Base-by-base conservation (phyloP, 2,329 filamentous ascomycete genomes). In the Talaromyces rugulosus region DNA sequence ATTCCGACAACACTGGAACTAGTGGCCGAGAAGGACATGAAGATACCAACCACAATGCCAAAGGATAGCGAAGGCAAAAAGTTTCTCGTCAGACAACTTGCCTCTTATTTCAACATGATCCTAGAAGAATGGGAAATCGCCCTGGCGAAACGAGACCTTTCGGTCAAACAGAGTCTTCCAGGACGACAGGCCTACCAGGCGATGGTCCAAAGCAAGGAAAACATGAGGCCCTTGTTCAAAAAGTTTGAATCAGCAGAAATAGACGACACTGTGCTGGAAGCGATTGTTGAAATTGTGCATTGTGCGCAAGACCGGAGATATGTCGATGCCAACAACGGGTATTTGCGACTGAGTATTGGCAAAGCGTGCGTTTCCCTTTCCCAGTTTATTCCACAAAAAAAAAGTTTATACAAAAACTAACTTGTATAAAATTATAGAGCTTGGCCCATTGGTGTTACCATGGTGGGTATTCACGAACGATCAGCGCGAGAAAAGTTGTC, bases 401-500 rank as follows among this genome's bases (percentile, higher is more conserved):
- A n/a, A 30, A 47, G 33, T 34, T n/a, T n/a, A 40, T 40, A 5
- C 14, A 5, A 33, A 11, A 34, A 58, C 18, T 31, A n/a, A 61
- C 44, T 54, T 6, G 50, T 34, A 4, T 47, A 16, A 7, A 34
- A 56, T 11, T 47, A 7, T 62, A 83, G 81, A 65, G 95, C 95
- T 16, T 99, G 95, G 95, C 95, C 95, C 28, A 99, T 99, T 71
- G 95, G 95, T 78, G 95, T 99, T 44, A 99, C 95, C 75, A 99
- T 98, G 95, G 95, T 99, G 71, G 95, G 95, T 82, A 99, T 99
- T 70, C 95, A 99, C 85, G 95, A 98, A 82, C 87, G 95, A 72
- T 95, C 90, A 67, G 94, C 95, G 23, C 86, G 95, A 65, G 95
- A 99, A 79, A 99, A 99, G 79, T 80, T 99, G 63, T 93, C 98